A percentile compares a stretch with the other conserved stretches of the same genome.
These are phyloP conservation scores for Lasiosphaeria hispida DNA, from an alignment of 495 filamentous ascomycete species.

Conservation along the genomic window DNA sequence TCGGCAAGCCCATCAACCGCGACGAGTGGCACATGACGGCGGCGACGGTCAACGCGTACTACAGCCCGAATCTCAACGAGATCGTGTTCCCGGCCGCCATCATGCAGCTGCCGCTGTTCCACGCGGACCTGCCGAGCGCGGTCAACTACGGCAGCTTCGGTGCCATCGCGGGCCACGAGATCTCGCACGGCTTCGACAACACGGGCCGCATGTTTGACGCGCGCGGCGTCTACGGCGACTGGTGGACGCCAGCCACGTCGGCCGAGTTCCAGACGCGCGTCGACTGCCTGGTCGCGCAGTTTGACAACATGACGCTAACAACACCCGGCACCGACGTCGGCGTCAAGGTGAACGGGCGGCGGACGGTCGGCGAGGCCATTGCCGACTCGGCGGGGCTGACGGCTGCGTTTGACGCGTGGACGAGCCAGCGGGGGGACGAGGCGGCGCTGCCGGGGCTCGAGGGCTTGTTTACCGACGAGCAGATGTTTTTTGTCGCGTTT, in stretches of 20 bases:
- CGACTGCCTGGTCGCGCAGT: conserved; percentile 69
- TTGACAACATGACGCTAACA: conserved; percentile 51
- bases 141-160: conserved; percentile 66
- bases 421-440: background rate
- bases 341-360: background rate
- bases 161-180: conserved; percentile 49
- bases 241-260: conserved; percentile 65
- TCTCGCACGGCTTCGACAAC: conserved; percentile 73
- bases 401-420: background rate
- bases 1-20: conserved; percentile 61
- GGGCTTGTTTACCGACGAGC: too few relatives aligned
- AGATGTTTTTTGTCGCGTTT: too few relatives aligned
- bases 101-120: conserved; percentile 69
- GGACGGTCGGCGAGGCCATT: background rate
- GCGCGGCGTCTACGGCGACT: conserved; percentile 63
- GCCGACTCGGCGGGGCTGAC: background rate
- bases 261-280: conserved; percentile 58
- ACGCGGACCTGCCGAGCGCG: conserved; percentile 60
- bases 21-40: conserved; percentile 63
- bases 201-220: conserved; percentile 66
- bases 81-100: conserved; percentile 73
- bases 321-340: background rate
- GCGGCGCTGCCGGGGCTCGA: background rate
- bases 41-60: conserved; percentile 61
- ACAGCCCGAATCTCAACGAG: conserved; percentile 61